These are phyloP conservation scores for Termitomyces sp. DNA, from an alignment of 768 basidiomycete genomes.

Conservation along the genomic window DNA sequence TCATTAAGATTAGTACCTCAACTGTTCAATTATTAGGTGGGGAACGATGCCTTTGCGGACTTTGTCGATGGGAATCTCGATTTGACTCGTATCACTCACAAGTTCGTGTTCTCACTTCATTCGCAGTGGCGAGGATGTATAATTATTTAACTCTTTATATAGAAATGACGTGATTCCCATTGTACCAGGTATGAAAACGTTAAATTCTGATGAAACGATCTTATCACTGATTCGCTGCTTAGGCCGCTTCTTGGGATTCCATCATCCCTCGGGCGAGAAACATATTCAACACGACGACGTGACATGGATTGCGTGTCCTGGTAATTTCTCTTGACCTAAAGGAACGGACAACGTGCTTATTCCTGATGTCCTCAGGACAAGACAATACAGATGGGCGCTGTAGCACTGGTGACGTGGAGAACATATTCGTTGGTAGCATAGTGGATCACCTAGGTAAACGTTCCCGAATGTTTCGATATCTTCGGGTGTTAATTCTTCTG, in stretches of 20 bases:
- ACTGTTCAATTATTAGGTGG: constrained; percentile 20
- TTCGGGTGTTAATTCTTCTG: neutral
- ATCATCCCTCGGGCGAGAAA: constrained; percentile 37
- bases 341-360: neutral
- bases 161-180: constrained; percentile 20
- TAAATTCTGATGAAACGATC: neutral
- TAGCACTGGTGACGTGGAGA: constrained; percentile 20
- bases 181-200: constrained; percentile 21
- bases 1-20: neutral
- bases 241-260: constrained; percentile 33
- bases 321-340: constrained; percentile 3
- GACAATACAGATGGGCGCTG: constrained; percentile 22
- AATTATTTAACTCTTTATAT: neutral
- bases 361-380: constrained; percentile 3
- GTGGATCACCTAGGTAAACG: constrained; percentile 20
- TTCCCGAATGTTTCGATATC: neutral
- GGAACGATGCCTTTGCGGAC: constrained; percentile 29
- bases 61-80: constrained; percentile 21
- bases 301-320: constrained; percentile 26
- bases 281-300: constrained; percentile 29
- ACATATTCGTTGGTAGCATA: constrained; percentile 19
- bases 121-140: neutral
- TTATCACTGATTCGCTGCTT: neutral
- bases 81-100: constrained; percentile 14
- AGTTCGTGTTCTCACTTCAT: neutral